A percentile compares a stretch with the other conserved stretches of the same genome.
Conservation (phyloP, 1,139 yeast genomes). For the Pichia sp. region DNA sequence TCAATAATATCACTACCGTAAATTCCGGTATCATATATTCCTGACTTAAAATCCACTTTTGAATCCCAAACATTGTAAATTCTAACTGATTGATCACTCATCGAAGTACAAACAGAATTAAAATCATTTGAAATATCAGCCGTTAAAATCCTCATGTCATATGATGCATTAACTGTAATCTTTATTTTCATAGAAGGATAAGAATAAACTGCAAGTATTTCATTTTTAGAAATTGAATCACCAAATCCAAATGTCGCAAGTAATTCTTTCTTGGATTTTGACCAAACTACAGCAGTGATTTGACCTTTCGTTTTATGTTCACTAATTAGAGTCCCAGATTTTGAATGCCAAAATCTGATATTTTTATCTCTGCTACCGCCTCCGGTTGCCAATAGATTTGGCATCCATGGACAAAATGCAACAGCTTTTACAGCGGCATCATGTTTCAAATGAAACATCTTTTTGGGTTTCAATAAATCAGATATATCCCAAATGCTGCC, state of each 20-base stretch:
- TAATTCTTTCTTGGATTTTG: constrained; percentile 52
- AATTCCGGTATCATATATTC: constrained; percentile 36
- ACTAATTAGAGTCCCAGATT: constrained; percentile 61
- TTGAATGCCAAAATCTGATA: constrained; percentile 77
- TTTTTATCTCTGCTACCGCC: constrained; percentile 75
- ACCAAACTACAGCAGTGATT: constrained; percentile 77
- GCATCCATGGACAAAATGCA: constrained; percentile 77
- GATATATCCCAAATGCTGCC: constrained; percentile 63
- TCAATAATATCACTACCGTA: constrained; percentile 59
- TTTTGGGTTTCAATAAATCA: constrained; percentile 35
- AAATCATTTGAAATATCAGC: constrained; percentile 63
- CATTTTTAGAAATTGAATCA: constrained; percentile 35
- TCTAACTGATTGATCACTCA: constrained; percentile 70
- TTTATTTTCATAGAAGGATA: constrained; percentile 57
- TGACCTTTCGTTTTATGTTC: constrained; percentile 60
- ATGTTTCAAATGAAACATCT: constrained; percentile 47
- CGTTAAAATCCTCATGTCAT: constrained; percentile 54
- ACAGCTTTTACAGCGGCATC: constrained; percentile 79
- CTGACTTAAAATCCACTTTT: constrained; percentile 31
- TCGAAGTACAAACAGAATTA: constrained; percentile 59
- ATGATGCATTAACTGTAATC: constrained; percentile 45
- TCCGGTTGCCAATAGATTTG: constrained; percentile 68
- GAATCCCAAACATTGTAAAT: constrained; percentile 65
- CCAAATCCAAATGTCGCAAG: constrained; percentile 81
- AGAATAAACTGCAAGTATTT: constrained; percentile 49